Base-by-base conservation (phyloP, 116 monocot species). In the Papilionanthe hybrid region DNA sequence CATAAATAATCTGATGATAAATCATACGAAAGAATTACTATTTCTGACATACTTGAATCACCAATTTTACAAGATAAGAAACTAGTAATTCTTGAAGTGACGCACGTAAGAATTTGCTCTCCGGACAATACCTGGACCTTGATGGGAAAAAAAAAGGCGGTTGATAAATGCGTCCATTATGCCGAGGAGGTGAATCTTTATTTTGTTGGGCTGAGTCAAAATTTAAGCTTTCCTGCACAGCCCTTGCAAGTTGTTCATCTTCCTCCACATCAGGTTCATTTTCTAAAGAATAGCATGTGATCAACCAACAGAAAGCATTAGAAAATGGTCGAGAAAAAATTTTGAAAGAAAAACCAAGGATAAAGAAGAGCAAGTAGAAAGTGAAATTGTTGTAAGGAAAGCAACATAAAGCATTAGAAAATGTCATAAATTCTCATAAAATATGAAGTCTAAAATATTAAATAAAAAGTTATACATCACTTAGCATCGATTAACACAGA, bases 181-280 rank as follows among this genome's bases (percentile, higher is more conserved):
- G 73, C 28, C 69, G 32, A 73, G 73, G 42, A 44, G 73, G 73
- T 20, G 73, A 73, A 13, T 44, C 44, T 73, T 13, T 73, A 44
- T 73, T 73, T 73, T 73, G 80, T 37, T 65, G 88, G 27, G 88
- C 84, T 50, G 84, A 88, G 2, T 88, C 88, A 44, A 66, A 32
- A 85, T 89, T 85, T 55, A 96, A 78, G 82, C 96, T 93, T 80
- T 90, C 90, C 83, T 96, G 91, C 72, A 96, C 79, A 69, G 96
- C 91, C 76, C 93, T 87, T 29, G 93, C 96, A 77, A 96, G 89
- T 77, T 86, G 86, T 80, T 96, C 95, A 81, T 96, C 96, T 83
- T 96, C 96, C 37, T 92, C 93, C 80, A 87, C 29, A 79, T 89
- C 83, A 69, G 81, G 78, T 57, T 77, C 87, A 79, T 67, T 82